Evolutionary conservation across 176 grass and related monocot genomes (phyloP).

Genomic region (Luzula sylvatica): DNA sequence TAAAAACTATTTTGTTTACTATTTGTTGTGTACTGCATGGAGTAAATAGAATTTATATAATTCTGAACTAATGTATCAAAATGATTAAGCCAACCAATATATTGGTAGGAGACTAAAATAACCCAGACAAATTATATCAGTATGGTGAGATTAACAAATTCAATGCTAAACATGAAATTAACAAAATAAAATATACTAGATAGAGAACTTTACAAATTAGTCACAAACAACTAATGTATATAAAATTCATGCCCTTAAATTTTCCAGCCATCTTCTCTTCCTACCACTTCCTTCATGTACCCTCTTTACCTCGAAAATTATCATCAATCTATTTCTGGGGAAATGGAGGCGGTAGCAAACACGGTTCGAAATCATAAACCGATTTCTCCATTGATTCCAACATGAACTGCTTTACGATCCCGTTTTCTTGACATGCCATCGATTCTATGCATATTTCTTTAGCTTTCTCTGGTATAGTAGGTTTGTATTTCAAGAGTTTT

Average conservation of each 20-base stretch:
- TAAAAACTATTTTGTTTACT: no score
- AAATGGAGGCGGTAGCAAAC: slow-evolving; percentile 48
- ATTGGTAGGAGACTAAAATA: no score
- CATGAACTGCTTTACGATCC: slow-evolving; percentile 23
- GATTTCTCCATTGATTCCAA: slow-evolving; percentile 60
- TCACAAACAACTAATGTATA: not conserved
- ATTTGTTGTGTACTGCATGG: no score
- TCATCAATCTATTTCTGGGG: slow-evolving; percentile 14
- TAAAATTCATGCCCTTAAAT: not conserved
- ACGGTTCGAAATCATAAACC: slow-evolving; percentile 31
- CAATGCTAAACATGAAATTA: not conserved
- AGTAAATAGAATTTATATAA: no score
- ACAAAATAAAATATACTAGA: not conserved
- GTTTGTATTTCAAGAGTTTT: slow-evolving; percentile 54
- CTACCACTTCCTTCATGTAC: not conserved
- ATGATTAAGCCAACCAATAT: no score
- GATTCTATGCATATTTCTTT: slow-evolving; percentile 52
- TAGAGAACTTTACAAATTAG: not conserved
- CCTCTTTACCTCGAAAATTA: not conserved
- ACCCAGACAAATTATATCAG: no score
- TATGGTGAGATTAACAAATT: no score
- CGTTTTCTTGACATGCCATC: slow-evolving; percentile 32
- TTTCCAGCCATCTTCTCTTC: not conserved
- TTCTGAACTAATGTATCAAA: no score
- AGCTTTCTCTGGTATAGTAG: slow-evolving; percentile 55